These are phyloP conservation scores for Cyclaneusma minus DNA, from an alignment of 2,329 filamentous ascomycete genomes.

Conservation along the genomic window DNA sequence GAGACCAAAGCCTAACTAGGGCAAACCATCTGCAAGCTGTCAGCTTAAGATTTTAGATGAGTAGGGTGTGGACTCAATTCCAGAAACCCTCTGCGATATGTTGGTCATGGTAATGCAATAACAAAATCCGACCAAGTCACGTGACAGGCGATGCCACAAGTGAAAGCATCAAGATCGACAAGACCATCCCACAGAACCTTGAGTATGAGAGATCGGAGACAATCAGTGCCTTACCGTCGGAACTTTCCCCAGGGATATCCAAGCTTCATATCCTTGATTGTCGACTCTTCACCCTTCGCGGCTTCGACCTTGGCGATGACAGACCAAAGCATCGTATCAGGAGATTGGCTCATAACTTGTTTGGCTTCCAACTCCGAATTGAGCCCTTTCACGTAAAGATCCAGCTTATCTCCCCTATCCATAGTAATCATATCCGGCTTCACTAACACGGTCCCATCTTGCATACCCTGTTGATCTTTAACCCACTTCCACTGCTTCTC, in stretches of 20 bases:
- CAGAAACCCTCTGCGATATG: no score
- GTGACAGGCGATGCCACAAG: no score
- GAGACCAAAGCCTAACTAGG: slow-evolving; percentile 60
- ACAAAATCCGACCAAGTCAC: no score
- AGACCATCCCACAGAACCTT: slow-evolving; percentile 36
- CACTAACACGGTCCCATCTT: slow-evolving; percentile 47
- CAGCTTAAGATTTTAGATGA: no score
- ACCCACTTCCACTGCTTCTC: slow-evolving; percentile 54
- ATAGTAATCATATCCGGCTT: slow-evolving; percentile 20
- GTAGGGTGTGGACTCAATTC: no score
- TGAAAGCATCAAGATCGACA: background rate
- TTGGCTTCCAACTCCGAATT: slow-evolving; percentile 38
- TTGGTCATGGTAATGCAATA: no score
- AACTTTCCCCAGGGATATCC: slow-evolving; percentile 19
- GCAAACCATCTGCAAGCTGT: slow-evolving; percentile 54
- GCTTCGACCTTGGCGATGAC: slow-evolving; percentile 38
- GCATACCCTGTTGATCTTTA: slow-evolving; percentile 43
- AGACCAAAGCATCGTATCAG: slow-evolving; percentile 56
- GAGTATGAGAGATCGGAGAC: slow-evolving; percentile 45
- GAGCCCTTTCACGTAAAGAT: slow-evolving; percentile 39
- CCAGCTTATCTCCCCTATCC: slow-evolving; percentile 25
- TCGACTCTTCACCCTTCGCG: slow-evolving; percentile 41
- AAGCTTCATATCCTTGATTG: slow-evolving; percentile 25
- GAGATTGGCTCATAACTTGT: slow-evolving; percentile 46
- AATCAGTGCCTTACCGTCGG: slow-evolving; percentile 14